A percentile compares a stretch with the other conserved stretches of the same genome.
Conservation (phyloP, 2,329 filamentous ascomycete species). For the Nigrospora oryzae region DNA sequence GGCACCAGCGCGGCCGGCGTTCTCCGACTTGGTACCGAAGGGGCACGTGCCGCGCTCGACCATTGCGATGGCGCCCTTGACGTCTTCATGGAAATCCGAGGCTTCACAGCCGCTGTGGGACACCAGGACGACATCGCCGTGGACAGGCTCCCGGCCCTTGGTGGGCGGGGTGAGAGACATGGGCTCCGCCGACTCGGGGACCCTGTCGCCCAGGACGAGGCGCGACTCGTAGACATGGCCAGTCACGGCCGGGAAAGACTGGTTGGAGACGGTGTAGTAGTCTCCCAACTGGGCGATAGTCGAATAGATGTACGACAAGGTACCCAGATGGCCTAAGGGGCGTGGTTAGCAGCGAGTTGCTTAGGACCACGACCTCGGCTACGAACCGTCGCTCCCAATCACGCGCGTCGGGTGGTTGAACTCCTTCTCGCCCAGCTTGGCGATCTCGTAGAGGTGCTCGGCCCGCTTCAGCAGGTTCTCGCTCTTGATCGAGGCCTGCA, state of each 20-base stretch:
- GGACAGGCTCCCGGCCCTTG: conserved; percentile 46
- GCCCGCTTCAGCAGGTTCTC: conserved; percentile 51
- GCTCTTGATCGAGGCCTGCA: conserved; percentile 48
- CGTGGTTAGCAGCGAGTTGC: conserved; percentile 1
- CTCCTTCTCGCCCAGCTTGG: conserved; percentile 47
- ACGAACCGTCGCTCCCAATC: conserved; percentile 55
- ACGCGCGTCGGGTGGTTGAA: conserved; percentile 63
- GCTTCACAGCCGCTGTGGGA: conserved; percentile 54
- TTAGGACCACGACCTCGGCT: background rate
- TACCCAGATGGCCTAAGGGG: conserved; percentile 49
- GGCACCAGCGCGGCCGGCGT: conserved; percentile 62
- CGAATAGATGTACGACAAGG: conserved; percentile 53
- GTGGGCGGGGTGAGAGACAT: conserved; percentile 64
- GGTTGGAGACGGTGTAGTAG: conserved; percentile 56
- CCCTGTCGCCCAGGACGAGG: conserved; percentile 44
- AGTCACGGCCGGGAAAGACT: conserved; percentile 54
- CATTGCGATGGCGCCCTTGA: conserved; percentile 59
- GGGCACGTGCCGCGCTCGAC: conserved; percentile 61
- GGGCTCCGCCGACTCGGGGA: conserved; percentile 40
- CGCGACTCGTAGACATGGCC: conserved; percentile 51
- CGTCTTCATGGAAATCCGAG: conserved; percentile 52
- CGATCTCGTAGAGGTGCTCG: conserved; percentile 53
- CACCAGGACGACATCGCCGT: conserved; percentile 52
- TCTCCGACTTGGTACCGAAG: conserved; percentile 63
- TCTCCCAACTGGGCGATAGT: conserved; percentile 44